Percentiles rank a stretch among this genome's conserved stretches.
phyloP scores from a whole-genome alignment of 345 rosid genomes.

The Rhodomyrtus tomentosa region DNA sequence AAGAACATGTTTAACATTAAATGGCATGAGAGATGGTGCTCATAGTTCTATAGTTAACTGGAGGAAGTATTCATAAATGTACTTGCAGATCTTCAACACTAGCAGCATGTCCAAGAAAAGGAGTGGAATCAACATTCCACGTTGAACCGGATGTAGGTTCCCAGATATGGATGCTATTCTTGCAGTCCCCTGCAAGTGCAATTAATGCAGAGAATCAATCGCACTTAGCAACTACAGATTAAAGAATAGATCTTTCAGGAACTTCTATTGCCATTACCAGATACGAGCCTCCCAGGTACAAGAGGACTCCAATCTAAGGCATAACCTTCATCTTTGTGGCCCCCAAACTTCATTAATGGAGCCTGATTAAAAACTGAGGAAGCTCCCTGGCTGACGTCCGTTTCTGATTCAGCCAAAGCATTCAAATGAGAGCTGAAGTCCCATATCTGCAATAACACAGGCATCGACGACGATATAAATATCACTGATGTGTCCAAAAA shows the following conservation, averaged over 20 bases:
- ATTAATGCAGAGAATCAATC: neutral
- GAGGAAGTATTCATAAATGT: neutral
- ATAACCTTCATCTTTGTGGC: slow-evolving; percentile 94
- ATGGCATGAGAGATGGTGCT: neutral
- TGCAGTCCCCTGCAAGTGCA: slow-evolving; percentile 64
- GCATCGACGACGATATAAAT: neutral
- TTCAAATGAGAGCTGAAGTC: slow-evolving; percentile 73
- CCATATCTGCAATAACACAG: slow-evolving; percentile 56
- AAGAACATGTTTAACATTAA: neutral
- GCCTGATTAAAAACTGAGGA: slow-evolving; percentile 64
- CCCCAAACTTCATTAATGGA: slow-evolving; percentile 59
- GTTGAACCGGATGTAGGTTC: slow-evolving; percentile 67
- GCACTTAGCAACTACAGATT: neutral
- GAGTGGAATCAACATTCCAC: slow-evolving; percentile 72
- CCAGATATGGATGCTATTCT: slow-evolving; percentile 76
- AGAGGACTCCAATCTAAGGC: slow-evolving; percentile 93
- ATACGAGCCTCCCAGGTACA: slow-evolving; percentile 65
- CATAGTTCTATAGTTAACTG: neutral
- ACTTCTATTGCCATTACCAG: slow-evolving; percentile 36
- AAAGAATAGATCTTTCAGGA: neutral
- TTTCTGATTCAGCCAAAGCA: slow-evolving; percentile 62
- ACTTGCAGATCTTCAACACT: slow-evolving; percentile 97
- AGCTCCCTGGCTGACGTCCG: slow-evolving; percentile 39
- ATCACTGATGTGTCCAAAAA: neutral
- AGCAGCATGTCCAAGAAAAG: slow-evolving; percentile 67